Evolutionary conservation across 768 basidiomycete species (phyloP).

Genomic region (Termitomyces sp.): DNA sequence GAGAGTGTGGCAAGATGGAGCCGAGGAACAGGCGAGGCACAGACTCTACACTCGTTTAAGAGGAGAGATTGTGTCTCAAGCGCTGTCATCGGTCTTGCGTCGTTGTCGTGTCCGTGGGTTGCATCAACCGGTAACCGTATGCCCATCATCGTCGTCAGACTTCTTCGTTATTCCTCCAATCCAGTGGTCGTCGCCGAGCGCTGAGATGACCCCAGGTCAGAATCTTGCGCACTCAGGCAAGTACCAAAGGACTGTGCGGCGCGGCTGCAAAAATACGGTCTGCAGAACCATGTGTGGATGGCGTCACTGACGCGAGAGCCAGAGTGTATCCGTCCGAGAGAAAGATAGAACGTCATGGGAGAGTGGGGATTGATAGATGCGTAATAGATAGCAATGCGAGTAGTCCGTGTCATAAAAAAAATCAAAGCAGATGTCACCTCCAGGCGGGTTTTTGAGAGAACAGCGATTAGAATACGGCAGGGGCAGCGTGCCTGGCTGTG

Average conservation of each 20-base stretch:
- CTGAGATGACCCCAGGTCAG: constrained; percentile 40
- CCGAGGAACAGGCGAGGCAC: constrained; percentile 50
- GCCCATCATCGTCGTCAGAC: constrained; percentile 48
- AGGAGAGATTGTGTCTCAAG: constrained; percentile 55
- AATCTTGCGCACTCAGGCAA: constrained; percentile 22
- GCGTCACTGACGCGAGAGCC: constrained; percentile 34
- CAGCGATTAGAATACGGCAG: constrained; percentile 29
- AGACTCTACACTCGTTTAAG: constrained; percentile 46
- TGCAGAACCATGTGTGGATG: constrained; percentile 24
- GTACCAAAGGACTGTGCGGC: constrained; percentile 40
- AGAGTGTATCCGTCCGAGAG: constrained; percentile 28
- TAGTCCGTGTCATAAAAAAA: constrained; percentile 54
- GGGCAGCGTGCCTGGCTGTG: constrained; percentile 64
- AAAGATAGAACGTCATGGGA: constrained; percentile 27
- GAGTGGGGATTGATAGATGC: constrained; percentile 26
- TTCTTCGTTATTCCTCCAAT: constrained; percentile 28
- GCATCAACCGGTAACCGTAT: constrained; percentile 47
- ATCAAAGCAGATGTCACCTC: constrained; percentile 50
- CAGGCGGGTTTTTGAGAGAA: constrained; percentile 40
- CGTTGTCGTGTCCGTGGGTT: constrained; percentile 50
- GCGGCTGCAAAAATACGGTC: constrained; percentile 50
- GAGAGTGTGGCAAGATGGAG: constrained; percentile 53
- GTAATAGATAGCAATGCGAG: constrained; percentile 42
- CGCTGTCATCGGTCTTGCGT: constrained; percentile 66
- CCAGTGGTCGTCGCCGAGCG: constrained; percentile 16